Conservation (phyloP, 371 early-diverging fungal species). For the Blastocladiella emersonii region DNA sequence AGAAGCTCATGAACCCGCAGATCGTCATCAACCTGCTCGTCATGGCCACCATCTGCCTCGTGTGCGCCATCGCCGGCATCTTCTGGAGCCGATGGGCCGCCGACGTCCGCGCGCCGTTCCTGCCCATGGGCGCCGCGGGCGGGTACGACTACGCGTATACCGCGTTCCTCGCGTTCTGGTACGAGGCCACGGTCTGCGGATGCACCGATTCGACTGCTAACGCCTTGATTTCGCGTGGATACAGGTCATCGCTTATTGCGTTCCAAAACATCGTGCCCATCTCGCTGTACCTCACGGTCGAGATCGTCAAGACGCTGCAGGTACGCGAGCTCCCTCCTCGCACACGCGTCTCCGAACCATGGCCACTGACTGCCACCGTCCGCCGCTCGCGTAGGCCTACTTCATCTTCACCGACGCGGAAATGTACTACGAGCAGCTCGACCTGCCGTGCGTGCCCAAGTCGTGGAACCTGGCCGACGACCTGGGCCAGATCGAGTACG, state of each 20-base stretch:
- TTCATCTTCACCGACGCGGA: constrained; percentile 71
- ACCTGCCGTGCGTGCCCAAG: constrained; percentile 65
- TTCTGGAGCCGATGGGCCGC: neutral
- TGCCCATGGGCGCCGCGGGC: neutral
- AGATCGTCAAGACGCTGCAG: constrained; percentile 69
- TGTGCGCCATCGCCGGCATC: constrained; percentile 3
- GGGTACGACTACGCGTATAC: neutral
- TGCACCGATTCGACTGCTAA: neutral
- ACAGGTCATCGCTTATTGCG: constrained; percentile 44
- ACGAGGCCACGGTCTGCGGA: neutral
- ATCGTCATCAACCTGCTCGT: constrained; percentile 29
- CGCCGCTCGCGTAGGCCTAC: constrained; percentile 28
- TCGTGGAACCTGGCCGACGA: constrained; percentile 69
- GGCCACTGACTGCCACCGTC: too few relatives aligned
- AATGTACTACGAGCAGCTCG: constrained; percentile 65
- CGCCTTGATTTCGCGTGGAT: too few relatives aligned
- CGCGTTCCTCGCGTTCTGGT: constrained; percentile 29
- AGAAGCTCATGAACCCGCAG: constrained; percentile 84
- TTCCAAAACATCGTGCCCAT: constrained; percentile 82
- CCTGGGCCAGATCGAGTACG: constrained; percentile 82
- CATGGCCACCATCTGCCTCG: constrained; percentile 9
- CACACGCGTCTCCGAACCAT: too few relatives aligned
- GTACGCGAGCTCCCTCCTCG: constrained; percentile 10
- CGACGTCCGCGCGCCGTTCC: neutral
- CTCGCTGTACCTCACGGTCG: constrained; percentile 90